Percentiles rank a stretch among this genome's conserved stretches.
phyloP scores from a whole-genome alignment of 352 stramenopile genomes.

The Phytophthora sp. region DNA sequence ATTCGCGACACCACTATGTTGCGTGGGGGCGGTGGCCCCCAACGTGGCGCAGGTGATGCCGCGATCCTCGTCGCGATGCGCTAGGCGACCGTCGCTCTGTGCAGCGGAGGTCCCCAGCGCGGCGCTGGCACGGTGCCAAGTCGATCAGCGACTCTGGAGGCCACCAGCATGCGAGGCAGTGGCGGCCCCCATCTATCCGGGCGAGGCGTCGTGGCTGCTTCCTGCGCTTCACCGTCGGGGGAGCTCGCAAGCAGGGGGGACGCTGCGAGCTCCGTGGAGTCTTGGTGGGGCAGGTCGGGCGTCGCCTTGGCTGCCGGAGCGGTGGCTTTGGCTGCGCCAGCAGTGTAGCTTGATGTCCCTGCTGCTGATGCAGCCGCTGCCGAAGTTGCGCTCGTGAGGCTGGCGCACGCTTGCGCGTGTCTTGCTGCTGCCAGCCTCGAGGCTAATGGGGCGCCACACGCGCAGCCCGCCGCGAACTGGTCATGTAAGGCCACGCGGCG shows the following conservation, averaged over 20 bases:
- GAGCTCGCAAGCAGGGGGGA: constrained; percentile 4
- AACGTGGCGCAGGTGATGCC: not conserved
- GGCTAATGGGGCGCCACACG: not conserved
- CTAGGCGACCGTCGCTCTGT: not conserved
- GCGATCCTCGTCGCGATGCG: not conserved
- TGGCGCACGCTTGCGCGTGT: constrained; percentile 23
- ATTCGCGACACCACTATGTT: not conserved
- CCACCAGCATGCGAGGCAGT: not conserved
- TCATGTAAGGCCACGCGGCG: constrained; percentile 19
- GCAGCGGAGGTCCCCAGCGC: not conserved
- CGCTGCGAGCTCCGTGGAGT: constrained; percentile 1
- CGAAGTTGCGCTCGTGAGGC: not conserved
- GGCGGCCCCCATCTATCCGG: not conserved
- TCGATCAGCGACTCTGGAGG: not conserved
- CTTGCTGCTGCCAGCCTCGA: constrained; percentile 16
- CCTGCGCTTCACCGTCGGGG: not conserved
- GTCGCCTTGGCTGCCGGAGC: not conserved
- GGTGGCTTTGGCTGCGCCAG: constrained; percentile 1
- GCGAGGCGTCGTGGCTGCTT: too few relatives aligned
- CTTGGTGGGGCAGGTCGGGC: not conserved
- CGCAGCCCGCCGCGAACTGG: constrained; percentile 25
- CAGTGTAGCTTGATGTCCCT: constrained; percentile 2
- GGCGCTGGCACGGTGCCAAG: not conserved
- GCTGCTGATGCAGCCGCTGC: constrained; percentile 3
- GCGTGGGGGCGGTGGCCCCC: not conserved